A percentile compares a stretch with the other conserved stretches of the same genome.
phyloP scores from a whole-genome alignment of 345 rosid genomes.

The Salix koriyanagi region DNA sequence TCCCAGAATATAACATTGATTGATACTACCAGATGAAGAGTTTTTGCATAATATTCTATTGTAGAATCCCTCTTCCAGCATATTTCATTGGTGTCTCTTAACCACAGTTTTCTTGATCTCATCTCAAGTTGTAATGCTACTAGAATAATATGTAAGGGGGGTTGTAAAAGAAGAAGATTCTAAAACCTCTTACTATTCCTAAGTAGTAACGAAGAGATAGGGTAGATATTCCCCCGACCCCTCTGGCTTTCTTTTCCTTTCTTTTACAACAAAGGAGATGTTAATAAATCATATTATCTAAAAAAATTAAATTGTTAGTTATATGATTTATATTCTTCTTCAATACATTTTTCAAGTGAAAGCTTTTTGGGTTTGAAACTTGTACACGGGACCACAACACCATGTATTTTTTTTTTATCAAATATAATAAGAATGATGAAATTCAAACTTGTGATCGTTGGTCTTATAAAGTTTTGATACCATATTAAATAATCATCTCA shows the following conservation, averaged over 20 bases:
- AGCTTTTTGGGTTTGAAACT: accelerated
- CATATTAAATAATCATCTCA: no score
- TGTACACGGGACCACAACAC: accelerated
- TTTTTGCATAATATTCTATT: background rate
- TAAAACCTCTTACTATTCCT: background rate
- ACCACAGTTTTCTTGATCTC: background rate
- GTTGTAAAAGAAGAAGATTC: background rate
- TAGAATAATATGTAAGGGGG: background rate
- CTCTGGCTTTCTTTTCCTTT: constrained; percentile 8
- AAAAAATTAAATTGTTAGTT: no score
- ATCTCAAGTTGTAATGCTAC: background rate
- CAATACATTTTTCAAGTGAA: no score
- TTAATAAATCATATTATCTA: no score
- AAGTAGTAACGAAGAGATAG: background rate
- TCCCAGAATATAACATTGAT: background rate
- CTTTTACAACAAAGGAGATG: background rate
- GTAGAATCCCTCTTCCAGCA: background rate
- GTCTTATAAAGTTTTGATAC: no score
- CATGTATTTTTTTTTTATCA: no score
- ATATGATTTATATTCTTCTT: no score
- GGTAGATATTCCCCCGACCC: constrained; percentile 17
- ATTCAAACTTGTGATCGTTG: no score
- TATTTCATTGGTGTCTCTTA: background rate
- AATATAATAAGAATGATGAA: no score
- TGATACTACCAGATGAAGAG: background rate